Evolutionary conservation across 192 early-diverging fungal genomes (phyloP).

Genomic region (Piromyces sp.): DNA sequence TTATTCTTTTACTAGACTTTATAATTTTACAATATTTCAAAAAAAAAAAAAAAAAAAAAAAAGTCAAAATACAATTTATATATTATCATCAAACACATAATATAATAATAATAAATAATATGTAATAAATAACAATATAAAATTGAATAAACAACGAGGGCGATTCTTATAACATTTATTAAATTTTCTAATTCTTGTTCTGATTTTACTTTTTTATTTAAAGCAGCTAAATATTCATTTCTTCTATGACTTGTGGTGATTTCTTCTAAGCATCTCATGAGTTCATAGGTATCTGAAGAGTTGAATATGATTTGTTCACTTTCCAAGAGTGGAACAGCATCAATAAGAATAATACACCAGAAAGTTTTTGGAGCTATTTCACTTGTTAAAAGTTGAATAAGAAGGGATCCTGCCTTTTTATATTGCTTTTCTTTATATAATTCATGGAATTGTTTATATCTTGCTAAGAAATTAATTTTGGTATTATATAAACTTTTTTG

Average conservation of each 20-base stretch:
- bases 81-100: too few relatives aligned
- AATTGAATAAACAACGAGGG: too few relatives aligned
- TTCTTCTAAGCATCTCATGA: constrained; percentile 49
- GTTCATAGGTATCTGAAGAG: constrained; percentile 31
- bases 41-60: too few relatives aligned
- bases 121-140: too few relatives aligned
- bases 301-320: constrained; percentile 34
- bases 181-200: background rate
- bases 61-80: too few relatives aligned
- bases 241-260: constrained; percentile 9
- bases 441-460: background rate
- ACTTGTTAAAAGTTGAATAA: constrained; percentile 21
- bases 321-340: constrained; percentile 43
- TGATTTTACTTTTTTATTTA: background rate
- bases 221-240: constrained; percentile 3
- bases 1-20: too few relatives aligned
- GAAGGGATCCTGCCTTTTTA: constrained; percentile 15
- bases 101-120: too few relatives aligned
- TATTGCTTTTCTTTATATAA: background rate
- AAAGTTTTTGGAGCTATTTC: constrained; percentile 32
- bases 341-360: constrained; percentile 26
- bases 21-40: too few relatives aligned
- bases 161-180: background rate
- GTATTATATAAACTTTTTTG: constrained; percentile 5
- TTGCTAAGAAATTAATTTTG: constrained; percentile 1